Evolutionary conservation across 225 moss, liverwort and hornwort species (phyloP).

Genomic region (Neckera pumila): DNA sequence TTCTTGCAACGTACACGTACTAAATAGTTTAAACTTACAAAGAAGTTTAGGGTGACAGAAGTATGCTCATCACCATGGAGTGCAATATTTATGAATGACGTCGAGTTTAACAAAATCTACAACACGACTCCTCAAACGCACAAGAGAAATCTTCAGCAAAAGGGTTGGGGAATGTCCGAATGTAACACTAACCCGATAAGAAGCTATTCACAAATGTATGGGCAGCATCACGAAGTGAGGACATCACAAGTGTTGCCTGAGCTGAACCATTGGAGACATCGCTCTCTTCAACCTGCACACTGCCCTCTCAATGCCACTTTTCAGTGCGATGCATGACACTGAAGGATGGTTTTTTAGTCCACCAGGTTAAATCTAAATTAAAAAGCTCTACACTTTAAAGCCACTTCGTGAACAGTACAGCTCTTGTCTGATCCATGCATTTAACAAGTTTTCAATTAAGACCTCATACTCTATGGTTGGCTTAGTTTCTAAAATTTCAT

Average conservation of each 20-base stretch:
- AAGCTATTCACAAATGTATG: conserved; percentile 38
- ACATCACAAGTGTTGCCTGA: conserved; percentile 28
- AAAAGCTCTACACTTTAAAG: background rate
- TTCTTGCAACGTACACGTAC: background rate
- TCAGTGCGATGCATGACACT: background rate
- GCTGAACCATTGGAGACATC: conserved; percentile 17
- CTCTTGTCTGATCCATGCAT: background rate
- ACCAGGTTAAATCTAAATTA: background rate
- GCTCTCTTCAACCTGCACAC: conserved; percentile 36
- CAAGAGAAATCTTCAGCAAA: background rate
- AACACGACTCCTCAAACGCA: background rate
- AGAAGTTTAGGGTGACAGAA: background rate
- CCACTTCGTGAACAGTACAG: background rate
- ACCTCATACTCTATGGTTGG: background rate
- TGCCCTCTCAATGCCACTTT: background rate
- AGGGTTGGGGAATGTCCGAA: background rate
- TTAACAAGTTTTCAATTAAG: background rate
- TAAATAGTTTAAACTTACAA: background rate
- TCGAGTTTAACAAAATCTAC: background rate
- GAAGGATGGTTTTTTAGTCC: background rate
- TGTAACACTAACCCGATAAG: conserved; percentile 9
- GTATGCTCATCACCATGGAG: background rate
- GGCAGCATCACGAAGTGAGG: conserved; percentile 43
- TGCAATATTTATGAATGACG: background rate
- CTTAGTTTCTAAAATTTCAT: background rate